A percentile compares a stretch with the other conserved stretches of the same genome.
Conservation (phyloP, 306 rosid genomes). For the Parietaria judaica region DNA sequence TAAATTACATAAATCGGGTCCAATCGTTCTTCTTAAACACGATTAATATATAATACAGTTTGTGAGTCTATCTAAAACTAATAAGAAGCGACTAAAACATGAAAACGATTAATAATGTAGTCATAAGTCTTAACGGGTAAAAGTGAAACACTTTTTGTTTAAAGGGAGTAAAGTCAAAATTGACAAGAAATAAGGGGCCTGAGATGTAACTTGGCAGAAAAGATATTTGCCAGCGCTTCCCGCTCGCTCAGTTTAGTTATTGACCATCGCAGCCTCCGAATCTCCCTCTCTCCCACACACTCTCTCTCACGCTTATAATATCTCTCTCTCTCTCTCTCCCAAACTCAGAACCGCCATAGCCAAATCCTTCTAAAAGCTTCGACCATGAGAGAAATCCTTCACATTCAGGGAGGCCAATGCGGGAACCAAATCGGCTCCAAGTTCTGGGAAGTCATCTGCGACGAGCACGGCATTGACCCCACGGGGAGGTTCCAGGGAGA, state of each 20-base stretch:
- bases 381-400: slow-evolving; percentile 78
- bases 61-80: too few relatives aligned
- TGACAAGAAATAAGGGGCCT: too few relatives aligned
- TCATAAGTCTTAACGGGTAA: too few relatives aligned
- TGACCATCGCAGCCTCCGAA: slow-evolving; percentile 48
- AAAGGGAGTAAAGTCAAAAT: too few relatives aligned
- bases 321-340: slow-evolving; percentile 1
- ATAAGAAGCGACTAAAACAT: too few relatives aligned
- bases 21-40: too few relatives aligned
- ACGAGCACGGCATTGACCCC: slow-evolving; percentile 82
- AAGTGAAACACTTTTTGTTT: too few relatives aligned
- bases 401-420: slow-evolving; percentile 89
- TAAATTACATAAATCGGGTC: too few relatives aligned
- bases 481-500: slow-evolving; percentile 58
- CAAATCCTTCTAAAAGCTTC: neutral
- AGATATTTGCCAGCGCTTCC: slow-evolving; percentile 16
- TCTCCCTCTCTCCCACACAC: slow-evolving; percentile 8
- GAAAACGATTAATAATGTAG: too few relatives aligned
- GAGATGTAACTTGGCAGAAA: neutral
- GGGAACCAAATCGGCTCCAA: slow-evolving; percentile 96
- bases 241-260: slow-evolving; percentile 35
- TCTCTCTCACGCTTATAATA: neutral
- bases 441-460: slow-evolving; percentile 92
- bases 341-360: neutral
- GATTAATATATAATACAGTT: too few relatives aligned